phyloP scores from a whole-genome alignment of 306 rosid species.

The Rosa rugosa region DNA sequence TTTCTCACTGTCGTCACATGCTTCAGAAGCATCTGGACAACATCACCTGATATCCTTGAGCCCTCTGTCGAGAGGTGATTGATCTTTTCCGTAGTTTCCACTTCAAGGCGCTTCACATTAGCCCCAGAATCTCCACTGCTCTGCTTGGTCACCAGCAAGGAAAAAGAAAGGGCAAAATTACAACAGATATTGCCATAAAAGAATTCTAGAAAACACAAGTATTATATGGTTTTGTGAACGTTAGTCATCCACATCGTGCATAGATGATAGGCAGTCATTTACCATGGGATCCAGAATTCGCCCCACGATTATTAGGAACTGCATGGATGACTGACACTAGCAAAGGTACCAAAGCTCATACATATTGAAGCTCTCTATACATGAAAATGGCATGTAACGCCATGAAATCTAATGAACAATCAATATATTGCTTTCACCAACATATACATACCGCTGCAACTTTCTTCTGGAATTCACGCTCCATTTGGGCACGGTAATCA shows the following conservation, averaged over 20 bases:
- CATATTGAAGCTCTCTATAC: not conserved
- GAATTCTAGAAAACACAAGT: not conserved
- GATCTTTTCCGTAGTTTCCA: slow-evolving; percentile 72
- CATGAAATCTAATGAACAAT: not conserved
- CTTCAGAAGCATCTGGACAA: slow-evolving; percentile 76
- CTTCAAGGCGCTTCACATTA: slow-evolving; percentile 88
- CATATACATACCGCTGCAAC: slow-evolving; percentile 52
- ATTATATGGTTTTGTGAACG: not conserved
- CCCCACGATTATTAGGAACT: not conserved
- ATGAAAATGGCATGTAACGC: not conserved
- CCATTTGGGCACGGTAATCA: slow-evolving; percentile 77
- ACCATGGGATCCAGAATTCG: not conserved
- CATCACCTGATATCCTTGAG: slow-evolving; percentile 65
- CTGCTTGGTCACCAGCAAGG: slow-evolving; percentile 34
- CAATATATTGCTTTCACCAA: not conserved
- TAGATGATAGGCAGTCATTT: not conserved
- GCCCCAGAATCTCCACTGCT: slow-evolving; percentile 97
- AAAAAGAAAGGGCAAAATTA: not conserved
- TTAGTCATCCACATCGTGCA: not conserved
- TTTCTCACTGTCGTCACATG: slow-evolving; percentile 73
- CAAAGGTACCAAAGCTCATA: not conserved
- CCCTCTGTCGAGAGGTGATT: slow-evolving; percentile 58
- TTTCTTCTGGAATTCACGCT: slow-evolving; percentile 78
- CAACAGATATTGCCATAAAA: not conserved
- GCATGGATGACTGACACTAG: not conserved